Base-by-base conservation (phyloP, 257 asterid genomes). In the Nicotiana tabacum region DNA sequence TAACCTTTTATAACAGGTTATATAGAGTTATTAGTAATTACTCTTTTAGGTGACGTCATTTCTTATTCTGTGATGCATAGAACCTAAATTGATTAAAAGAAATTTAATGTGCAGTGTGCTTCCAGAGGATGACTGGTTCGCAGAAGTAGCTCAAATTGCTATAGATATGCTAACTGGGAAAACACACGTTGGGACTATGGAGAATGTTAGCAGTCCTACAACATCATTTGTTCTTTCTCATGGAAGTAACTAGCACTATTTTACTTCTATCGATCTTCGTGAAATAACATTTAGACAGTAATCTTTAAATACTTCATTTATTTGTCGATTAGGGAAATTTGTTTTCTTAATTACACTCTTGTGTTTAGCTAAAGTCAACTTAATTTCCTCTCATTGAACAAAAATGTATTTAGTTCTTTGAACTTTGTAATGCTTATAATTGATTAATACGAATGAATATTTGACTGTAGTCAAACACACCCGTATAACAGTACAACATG, bases 51-150 rank as follows among this genome's bases (percentile, higher is more conserved):
- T 37, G 43, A 6, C 8, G 8, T 37, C 43, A 37, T 37, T 37
- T 37, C 43, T 37, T 37, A 37, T 1, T 37, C 8, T 8, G 46
- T 37, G 46, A 37, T 37, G 9, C 10, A 43, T 43, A 8, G 11
- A 43, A 43, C 12, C 9, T 43, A 9, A 43, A 43, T 12, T 43
- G 12, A 9, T 43, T 43, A 43, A 24, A 53, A 11, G 21, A 53
- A 27, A 48, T 43, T 64, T 9, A 12, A 13, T 77, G 8, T 77
- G 85, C 91, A 94, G 97, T 82, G 89, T 90, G 43, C 81, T 93
- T 81, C 97, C 98, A 0, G 98, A 93, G 87, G 98, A 96, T 84
- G 99, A 96, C 60, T 94, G 99, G 99, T 94, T 96, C 48, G 95
- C 96, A 8, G 98, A 96, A 60, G 98, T 92, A 43, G 98, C 99